phyloP scores from a whole-genome alignment of 2,329 filamentous ascomycete genomes.

The Calycina marina region DNA sequence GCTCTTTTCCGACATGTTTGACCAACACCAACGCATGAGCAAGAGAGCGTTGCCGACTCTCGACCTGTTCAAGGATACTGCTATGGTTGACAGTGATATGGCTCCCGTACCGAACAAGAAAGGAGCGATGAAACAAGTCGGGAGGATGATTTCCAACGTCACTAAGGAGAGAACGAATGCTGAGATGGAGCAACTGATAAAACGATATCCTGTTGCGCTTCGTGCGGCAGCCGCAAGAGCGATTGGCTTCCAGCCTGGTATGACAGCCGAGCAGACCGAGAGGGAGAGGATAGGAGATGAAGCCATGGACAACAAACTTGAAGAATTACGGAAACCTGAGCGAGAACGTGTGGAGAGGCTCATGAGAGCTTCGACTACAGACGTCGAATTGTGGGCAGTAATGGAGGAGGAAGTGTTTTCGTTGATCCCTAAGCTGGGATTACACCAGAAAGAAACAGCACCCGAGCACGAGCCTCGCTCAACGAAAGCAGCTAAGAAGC shows the following conservation, averaged over 20 bases:
- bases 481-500: neutral
- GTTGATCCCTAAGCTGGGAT: slow-evolving; percentile 39
- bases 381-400: slow-evolving; percentile 51
- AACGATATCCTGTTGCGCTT: slow-evolving; percentile 19
- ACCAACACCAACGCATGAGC: slow-evolving; percentile 1
- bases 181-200: slow-evolving; percentile 11
- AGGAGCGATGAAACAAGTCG: slow-evolving; percentile 10
- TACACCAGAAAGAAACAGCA: slow-evolving; percentile 25
- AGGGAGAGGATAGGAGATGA: neutral
- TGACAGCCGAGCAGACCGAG: slow-evolving; percentile 4
- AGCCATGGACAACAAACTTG: slow-evolving; percentile 7
- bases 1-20: slow-evolving; percentile 44
- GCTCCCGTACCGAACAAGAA: neutral
- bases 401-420: slow-evolving; percentile 54
- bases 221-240: slow-evolving; percentile 20
- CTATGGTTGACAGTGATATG: neutral
- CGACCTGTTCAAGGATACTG: neutral
- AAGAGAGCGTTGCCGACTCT: neutral
- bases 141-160: slow-evolving; percentile 8
- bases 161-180: slow-evolving; percentile 3
- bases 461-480: no score
- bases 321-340: slow-evolving; percentile 27
- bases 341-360: slow-evolving; percentile 35
- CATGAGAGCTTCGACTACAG: slow-evolving; percentile 41
- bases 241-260: slow-evolving; percentile 11